Evolutionary conservation across 441 rosid species (phyloP).

Genomic region (Pelargonium cotyledonis): DNA sequence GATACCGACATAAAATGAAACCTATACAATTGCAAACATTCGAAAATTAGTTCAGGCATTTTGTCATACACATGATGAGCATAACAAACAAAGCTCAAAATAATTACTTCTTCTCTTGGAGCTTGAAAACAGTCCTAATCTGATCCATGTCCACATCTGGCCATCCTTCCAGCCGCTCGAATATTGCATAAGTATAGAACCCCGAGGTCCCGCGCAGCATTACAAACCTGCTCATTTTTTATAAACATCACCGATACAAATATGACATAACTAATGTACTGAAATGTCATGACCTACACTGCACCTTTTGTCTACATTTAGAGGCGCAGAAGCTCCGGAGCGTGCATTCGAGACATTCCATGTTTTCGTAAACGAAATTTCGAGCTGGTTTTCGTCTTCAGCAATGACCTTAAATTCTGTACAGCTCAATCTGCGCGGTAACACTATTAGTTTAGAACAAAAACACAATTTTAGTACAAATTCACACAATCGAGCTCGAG

Average conservation of each 20-base stretch:
- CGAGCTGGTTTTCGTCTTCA: conserved; percentile 40
- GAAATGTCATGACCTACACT: background rate
- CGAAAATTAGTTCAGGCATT: background rate
- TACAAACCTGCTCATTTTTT: conserved; percentile 36
- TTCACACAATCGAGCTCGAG: background rate
- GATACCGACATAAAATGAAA: conserved; percentile 25
- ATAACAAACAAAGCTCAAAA: background rate
- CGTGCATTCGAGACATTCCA: conserved; percentile 43
- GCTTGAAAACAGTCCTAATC: conserved; percentile 73
- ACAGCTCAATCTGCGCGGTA: conserved; percentile 36
- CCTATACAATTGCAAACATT: conserved; percentile 5
- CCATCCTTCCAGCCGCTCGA: conserved; percentile 66
- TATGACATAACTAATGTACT: no score
- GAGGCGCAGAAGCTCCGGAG: conserved; percentile 28
- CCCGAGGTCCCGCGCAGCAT: conserved; percentile 74
- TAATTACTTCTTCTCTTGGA: conserved; percentile 71
- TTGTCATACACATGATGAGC: background rate
- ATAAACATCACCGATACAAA: background rate
- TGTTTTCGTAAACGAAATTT: conserved; percentile 40
- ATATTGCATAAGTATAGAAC: conserved; percentile 65
- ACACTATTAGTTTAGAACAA: background rate
- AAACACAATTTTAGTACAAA: conserved; percentile 10
- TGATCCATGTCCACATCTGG: conserved; percentile 67
- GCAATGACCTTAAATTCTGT: conserved; percentile 32
- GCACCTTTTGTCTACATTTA: conserved; percentile 43